Evolutionary conservation across 2,329 filamentous ascomycete genomes (phyloP).

Genomic region (Talaromyces sp.): DNA sequence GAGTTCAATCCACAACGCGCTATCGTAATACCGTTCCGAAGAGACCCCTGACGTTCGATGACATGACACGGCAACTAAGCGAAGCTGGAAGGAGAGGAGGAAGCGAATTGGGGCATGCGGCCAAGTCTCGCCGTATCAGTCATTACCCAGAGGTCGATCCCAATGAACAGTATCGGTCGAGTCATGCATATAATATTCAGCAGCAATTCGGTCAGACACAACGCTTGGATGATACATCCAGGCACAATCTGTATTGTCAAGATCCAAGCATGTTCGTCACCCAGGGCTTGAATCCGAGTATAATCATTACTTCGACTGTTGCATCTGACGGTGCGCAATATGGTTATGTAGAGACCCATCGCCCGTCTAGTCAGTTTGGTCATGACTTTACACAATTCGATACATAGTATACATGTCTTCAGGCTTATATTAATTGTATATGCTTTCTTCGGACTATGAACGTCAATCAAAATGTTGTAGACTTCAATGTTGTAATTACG

Average conservation of each 20-base stretch:
- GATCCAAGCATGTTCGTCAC: slow-evolving; percentile 3
- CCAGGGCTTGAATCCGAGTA: neutral
- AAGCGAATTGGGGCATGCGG: neutral
- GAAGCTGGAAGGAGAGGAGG: slow-evolving; percentile 1
- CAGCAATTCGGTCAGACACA: neutral
- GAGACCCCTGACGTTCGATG: neutral
- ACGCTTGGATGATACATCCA: neutral
- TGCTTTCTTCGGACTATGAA: neutral
- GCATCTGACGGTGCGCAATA: neutral
- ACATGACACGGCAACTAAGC: neutral
- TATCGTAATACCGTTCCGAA: slow-evolving; percentile 5
- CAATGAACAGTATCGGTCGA: neutral
- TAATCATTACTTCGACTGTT: neutral
- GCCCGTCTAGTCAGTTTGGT: neutral
- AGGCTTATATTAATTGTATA: neutral
- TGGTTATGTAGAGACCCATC: neutral
- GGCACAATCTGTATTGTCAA: neutral
- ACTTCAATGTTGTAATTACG: neutral
- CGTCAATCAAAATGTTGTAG: neutral
- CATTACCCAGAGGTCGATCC: neutral
- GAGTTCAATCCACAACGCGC: slow-evolving; percentile 17
- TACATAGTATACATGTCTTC: neutral
- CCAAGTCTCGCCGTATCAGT: slow-evolving; percentile 1
- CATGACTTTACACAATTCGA: neutral
- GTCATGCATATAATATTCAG: neutral